Percentiles rank a stretch among this genome's conserved stretches.
Evolutionary conservation across 2,329 filamentous ascomycete species (phyloP).

Genomic region (Exophiala aquamarina): DNA sequence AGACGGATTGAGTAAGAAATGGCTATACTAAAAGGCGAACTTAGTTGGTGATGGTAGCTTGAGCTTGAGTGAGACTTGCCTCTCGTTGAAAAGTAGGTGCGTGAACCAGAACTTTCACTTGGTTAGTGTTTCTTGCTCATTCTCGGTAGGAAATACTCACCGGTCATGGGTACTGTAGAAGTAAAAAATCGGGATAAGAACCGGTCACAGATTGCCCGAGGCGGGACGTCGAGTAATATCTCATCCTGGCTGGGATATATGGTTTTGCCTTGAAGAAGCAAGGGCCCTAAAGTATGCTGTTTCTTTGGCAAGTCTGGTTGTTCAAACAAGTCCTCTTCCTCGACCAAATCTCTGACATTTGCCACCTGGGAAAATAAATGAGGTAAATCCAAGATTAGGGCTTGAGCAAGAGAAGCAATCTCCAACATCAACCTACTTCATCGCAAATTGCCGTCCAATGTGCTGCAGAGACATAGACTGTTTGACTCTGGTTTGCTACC

Average conservation of each 20-base stretch:
- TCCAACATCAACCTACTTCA: slow-evolving; percentile 4
- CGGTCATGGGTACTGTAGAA: background rate
- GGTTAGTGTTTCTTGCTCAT: background rate
- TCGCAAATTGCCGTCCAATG: slow-evolving; percentile 4
- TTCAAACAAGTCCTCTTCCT: background rate
- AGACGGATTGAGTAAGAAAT: slow-evolving; percentile 49
- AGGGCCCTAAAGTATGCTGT: background rate
- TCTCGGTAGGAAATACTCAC: background rate
- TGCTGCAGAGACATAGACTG: slow-evolving; percentile 3
- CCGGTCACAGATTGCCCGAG: background rate
- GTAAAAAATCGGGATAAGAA: slow-evolving; percentile 1
- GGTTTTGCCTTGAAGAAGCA: background rate
- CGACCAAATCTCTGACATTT: background rate
- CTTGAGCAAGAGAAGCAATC: too few relatives aligned
- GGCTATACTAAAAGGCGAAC: slow-evolving; percentile 46
- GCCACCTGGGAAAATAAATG: background rate
- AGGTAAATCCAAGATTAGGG: background rate
- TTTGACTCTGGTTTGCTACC: background rate
- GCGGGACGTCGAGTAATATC: background rate
- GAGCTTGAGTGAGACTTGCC: background rate
- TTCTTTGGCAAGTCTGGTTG: background rate
- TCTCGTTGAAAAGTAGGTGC: background rate
- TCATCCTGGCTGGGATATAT: background rate
- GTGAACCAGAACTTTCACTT: slow-evolving; percentile 8
- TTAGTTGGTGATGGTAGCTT: background rate